Base-by-base conservation (phyloP, 129 eudicot genomes). In the Silybum marianum region DNA sequence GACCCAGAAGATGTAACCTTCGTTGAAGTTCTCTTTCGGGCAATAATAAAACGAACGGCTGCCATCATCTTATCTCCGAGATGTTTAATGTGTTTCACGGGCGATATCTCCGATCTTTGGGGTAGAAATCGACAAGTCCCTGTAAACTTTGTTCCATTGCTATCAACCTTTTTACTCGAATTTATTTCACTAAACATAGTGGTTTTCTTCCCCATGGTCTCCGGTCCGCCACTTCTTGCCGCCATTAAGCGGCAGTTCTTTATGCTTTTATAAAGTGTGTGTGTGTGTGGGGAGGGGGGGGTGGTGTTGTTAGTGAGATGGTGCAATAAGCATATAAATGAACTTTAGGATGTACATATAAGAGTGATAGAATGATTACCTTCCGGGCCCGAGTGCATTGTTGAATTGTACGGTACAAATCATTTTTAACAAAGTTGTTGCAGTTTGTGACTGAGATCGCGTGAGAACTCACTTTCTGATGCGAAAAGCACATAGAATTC, bases 41-140 rank as follows among this genome's bases (percentile, higher is more conserved):
- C 62, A 14, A 75, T 76, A 68, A 85, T 63, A 16, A 13, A 34
- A 24, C 66, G 74, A 65, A 80, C 26, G 30, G 77, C 74, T 54
- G 77, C 51, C 14, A 75, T 84, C 79, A 89, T 74, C 42, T 85
- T 85, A 1, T 73, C 89, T 6, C 89, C 89, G 4, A 89, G 40
- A 73, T 80, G 82, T 76, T 78, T 89, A 7, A 89, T 32, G 74
- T 69, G 83, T 42, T 83, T 85, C 24, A 83, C 16, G 24, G 86
- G 83, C 38, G 86, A 83, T 66, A 72, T 0, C 44, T 65, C 83
- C 25, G 79, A 72, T 26, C 79, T 83, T 71, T 83, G 78, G 1
- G 93, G 88, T 44, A 87, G 79, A 86, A 89, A 77, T 58, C 87
- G 63, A 65, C 93, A 89, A 72, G 83, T 85, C 18, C 76, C 73